Percentiles rank a stretch among this genome's conserved stretches.
phyloP scores from a whole-genome alignment of 2,329 filamentous ascomycete genomes.

The Hypoxylon sp. region DNA sequence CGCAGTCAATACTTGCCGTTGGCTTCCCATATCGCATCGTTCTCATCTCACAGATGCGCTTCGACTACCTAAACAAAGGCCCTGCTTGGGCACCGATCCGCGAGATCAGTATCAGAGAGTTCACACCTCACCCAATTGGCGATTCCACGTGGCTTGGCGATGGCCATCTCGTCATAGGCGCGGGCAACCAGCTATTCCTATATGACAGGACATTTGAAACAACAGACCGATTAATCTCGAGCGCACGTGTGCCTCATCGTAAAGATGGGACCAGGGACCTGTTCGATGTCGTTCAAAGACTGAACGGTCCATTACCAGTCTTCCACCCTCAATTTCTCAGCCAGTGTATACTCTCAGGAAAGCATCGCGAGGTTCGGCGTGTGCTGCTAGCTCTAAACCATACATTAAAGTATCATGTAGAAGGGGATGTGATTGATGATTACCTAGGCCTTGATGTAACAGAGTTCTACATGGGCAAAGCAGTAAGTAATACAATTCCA shows the following conservation, averaged over 20 bases:
- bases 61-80: constrained; percentile 89
- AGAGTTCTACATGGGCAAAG: constrained; percentile 67
- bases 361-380: constrained; percentile 77
- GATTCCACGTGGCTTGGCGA: constrained; percentile 92
- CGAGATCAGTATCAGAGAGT: constrained; percentile 83
- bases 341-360: constrained; percentile 87
- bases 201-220: constrained; percentile 82
- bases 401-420: constrained; percentile 84
- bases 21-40: constrained; percentile 90
- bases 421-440: constrained; percentile 84
- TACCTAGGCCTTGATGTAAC: constrained; percentile 77
- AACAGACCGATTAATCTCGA: constrained; percentile 71
- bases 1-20: constrained; percentile 90
- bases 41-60: constrained; percentile 87
- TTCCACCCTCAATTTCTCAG: constrained; percentile 94
- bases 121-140: constrained; percentile 91
- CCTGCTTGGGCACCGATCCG: constrained; percentile 91
- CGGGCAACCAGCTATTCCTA: constrained; percentile 92
- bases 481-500: constrained; percentile 50
- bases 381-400: constrained; percentile 81
- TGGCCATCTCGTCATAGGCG: constrained; percentile 87
- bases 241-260: constrained; percentile 63
- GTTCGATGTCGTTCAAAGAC: constrained; percentile 83
- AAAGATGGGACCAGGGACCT: constrained; percentile 74
- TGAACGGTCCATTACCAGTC: constrained; percentile 89